Conservation (phyloP, 139 green algal genomes). For the Mesostigma viride region DNA sequence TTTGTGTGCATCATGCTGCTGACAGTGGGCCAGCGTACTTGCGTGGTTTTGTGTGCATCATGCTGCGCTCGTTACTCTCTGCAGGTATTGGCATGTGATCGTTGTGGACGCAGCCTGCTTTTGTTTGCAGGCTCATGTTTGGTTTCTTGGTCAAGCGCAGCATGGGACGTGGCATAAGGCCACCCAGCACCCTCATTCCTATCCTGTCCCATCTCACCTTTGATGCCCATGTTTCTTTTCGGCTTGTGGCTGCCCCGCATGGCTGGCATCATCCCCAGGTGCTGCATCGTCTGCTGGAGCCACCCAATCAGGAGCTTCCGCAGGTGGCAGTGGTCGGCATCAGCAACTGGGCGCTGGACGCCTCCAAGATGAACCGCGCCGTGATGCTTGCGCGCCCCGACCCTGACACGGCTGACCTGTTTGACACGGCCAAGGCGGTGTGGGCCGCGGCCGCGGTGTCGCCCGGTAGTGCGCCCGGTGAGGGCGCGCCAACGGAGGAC, state of each 20-base stretch:
- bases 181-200: too few relatives aligned
- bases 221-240: too few relatives aligned
- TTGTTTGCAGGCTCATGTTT: too few relatives aligned
- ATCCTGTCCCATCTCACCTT: too few relatives aligned
- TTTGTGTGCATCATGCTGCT: too few relatives aligned
- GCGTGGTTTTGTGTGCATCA: too few relatives aligned
- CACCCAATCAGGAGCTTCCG: conserved; percentile 8
- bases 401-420: conserved; percentile 14
- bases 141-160: conserved; percentile 20
- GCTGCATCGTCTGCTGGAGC: conserved; percentile 31
- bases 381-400: conserved; percentile 28
- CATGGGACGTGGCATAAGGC: conserved; percentile 26
- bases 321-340: conserved; percentile 38
- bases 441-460: too few relatives aligned
- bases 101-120: too few relatives aligned
- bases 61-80: too few relatives aligned
- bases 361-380: conserved; percentile 38
- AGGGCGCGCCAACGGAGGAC: neutral
- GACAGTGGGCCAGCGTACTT: too few relatives aligned
- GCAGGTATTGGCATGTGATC: too few relatives aligned
- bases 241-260: conserved; percentile 18
- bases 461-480: too few relatives aligned
- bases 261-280: conserved; percentile 27
- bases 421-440: conserved; percentile 14
- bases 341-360: conserved; percentile 35